phyloP scores from a whole-genome alignment of 2,329 filamentous ascomycete genomes.

The Sodiomyces alkalinus region DNA sequence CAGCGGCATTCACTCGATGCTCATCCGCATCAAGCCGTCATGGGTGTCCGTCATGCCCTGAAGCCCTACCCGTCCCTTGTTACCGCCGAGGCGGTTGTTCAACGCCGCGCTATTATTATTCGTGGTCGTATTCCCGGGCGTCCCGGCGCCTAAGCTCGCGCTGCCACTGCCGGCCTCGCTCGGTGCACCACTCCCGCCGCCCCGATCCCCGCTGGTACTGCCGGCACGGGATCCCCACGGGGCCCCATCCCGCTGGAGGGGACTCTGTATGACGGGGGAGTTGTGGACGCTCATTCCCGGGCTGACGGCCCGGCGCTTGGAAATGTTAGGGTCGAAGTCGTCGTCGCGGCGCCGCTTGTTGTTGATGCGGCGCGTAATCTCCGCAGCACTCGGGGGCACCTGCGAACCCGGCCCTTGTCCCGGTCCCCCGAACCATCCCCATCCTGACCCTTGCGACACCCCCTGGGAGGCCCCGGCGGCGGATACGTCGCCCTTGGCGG shows the following conservation, averaged over 20 bases:
- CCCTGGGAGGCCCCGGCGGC: conserved; percentile 12
- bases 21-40: conserved; percentile 93
- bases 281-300: conserved; percentile 85
- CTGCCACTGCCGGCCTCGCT: conserved; percentile 31
- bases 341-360: conserved; percentile 79
- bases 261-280: conserved; percentile 76
- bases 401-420: conserved; percentile 13
- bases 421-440: no score
- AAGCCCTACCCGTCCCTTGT: conserved; percentile 55
- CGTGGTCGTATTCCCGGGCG: conserved; percentile 25
- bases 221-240: conserved; percentile 60
- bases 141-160: conserved; percentile 11
- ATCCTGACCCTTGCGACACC: conserved; percentile 12
- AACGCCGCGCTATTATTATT: conserved; percentile 20
- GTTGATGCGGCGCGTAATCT: conserved; percentile 64
- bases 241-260: conserved; percentile 54
- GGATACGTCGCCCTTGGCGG: conserved; percentile 19
- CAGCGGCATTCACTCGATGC: conserved; percentile 82
- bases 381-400: conserved; percentile 47
- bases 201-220: conserved; percentile 39
- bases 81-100: conserved; percentile 31
- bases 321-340: conserved; percentile 73
- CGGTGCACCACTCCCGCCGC: conserved; percentile 33
- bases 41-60: conserved; percentile 95
- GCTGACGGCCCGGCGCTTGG: conserved; percentile 84